Evolutionary conservation across 2,329 filamentous ascomycete species (phyloP).

Genomic region (Botrytis elliptica): DNA sequence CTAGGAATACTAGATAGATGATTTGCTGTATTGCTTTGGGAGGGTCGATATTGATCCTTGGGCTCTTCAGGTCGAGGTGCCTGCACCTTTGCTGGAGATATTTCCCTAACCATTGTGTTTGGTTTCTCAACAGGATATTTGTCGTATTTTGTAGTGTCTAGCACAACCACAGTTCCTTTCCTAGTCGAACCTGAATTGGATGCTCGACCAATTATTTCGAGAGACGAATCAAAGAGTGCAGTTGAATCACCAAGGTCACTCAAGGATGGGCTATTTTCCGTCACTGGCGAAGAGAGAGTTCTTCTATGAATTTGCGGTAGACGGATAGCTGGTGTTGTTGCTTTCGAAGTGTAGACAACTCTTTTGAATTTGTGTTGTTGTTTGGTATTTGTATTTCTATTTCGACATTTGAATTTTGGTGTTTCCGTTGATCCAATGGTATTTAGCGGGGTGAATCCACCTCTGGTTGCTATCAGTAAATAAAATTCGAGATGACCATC

Average conservation of each 20-base stretch:
- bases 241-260: slow-evolving; percentile 39
- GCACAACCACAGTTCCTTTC: slow-evolving; percentile 28
- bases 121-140: background rate
- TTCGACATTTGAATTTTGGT: slow-evolving; percentile 18
- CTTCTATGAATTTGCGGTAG: slow-evolving; percentile 1
- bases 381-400: slow-evolving; percentile 2
- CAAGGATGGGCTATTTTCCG: slow-evolving; percentile 25
- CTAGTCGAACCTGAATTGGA: slow-evolving; percentile 24
- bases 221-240: slow-evolving; percentile 34
- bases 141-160: slow-evolving; percentile 23
- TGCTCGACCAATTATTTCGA: slow-evolving; percentile 14
- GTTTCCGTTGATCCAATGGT: slow-evolving; percentile 22
- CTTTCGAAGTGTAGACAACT: background rate
- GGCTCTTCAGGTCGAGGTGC: slow-evolving; percentile 28
- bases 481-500: background rate
- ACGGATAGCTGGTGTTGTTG: background rate
- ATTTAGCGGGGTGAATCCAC: slow-evolving; percentile 22
- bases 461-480: slow-evolving; percentile 18
- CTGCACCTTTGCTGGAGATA: slow-evolving; percentile 36
- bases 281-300: background rate
- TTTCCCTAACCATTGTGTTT: slow-evolving; percentile 39
- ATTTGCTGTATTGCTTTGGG: slow-evolving; percentile 20
- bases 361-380: slow-evolving; percentile 8
- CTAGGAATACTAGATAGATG: slow-evolving; percentile 30
- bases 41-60: slow-evolving; percentile 29